Evolutionary conservation across 2,329 filamentous ascomycete species (phyloP).

Genomic region (Didymella lethalis): DNA sequence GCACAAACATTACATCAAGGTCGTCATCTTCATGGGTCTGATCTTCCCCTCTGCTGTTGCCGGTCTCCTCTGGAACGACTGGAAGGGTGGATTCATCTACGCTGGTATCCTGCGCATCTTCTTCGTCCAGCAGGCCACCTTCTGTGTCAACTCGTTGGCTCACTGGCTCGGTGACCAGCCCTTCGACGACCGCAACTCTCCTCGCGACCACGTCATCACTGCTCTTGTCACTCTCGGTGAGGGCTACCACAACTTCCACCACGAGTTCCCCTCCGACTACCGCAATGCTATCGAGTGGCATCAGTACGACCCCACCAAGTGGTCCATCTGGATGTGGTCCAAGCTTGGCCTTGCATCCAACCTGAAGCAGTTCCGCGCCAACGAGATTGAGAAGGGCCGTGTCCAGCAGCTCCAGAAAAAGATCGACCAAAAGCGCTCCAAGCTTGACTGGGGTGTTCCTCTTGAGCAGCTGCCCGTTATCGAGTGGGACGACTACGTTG

Average conservation of each 20-base stretch:
- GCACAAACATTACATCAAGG: slow-evolving; percentile 59
- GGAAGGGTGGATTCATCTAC: slow-evolving; percentile 60
- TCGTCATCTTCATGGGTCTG: slow-evolving; percentile 57
- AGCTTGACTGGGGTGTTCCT: slow-evolving; percentile 55
- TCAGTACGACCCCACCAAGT: slow-evolving; percentile 56
- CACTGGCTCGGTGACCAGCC: slow-evolving; percentile 61
- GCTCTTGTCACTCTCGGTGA: slow-evolving; percentile 55
- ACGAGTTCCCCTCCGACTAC: slow-evolving; percentile 56
- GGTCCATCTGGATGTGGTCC: slow-evolving; percentile 55
- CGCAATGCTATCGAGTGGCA: slow-evolving; percentile 54
- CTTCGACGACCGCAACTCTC: slow-evolving; percentile 56
- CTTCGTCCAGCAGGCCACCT: slow-evolving; percentile 62
- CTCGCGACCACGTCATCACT: slow-evolving; percentile 54
- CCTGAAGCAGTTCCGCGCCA: slow-evolving; percentile 56
- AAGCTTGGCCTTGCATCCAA: slow-evolving; percentile 54
- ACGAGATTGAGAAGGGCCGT: slow-evolving; percentile 56
- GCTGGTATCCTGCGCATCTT: slow-evolving; percentile 62
- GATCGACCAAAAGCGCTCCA: slow-evolving; percentile 55
- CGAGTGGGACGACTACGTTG: slow-evolving; percentile 56
- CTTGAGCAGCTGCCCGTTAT: slow-evolving; percentile 55
- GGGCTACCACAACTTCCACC: slow-evolving; percentile 57
- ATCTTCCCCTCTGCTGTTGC: slow-evolving; percentile 59
- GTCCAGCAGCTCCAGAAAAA: slow-evolving; percentile 56
- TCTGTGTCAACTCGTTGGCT: slow-evolving; percentile 63
- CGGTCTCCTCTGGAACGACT: slow-evolving; percentile 60